Base-by-base conservation (phyloP, 495 filamentous ascomycete genomes). In the Trichocladium antarcticum region DNA sequence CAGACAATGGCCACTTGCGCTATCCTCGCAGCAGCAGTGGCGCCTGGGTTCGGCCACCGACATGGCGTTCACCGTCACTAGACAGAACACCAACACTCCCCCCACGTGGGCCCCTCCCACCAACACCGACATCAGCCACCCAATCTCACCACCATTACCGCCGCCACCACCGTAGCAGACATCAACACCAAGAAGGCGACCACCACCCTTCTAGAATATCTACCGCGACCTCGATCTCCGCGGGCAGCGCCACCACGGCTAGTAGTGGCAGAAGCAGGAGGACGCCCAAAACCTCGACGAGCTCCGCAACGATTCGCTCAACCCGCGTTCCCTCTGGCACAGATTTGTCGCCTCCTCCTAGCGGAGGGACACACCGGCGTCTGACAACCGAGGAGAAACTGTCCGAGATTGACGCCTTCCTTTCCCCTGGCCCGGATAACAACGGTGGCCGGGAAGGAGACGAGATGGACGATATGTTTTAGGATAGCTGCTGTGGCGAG, bases 361-460 rank as follows among this genome's bases (percentile, higher is more conserved):
- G 19, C 2, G 24, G 1, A 24, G 14, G 11, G 8, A 16, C 12
- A 10, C 29, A 17, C 10, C 38, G 47, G 24, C 16, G 49, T 16
- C 20, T 51, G 36, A 51, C 49, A 16, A 31, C 49, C 8, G 49
- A 44, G 42, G 49, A 51, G 42, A 51, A 51, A 41, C 35, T 51
- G 3, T 32, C 14, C 2, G 49, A 51, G 42, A 51, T 51, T 15
- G 49, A 51, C 29, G 42, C 35, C 6, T 51, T 51, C 22, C 16
- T 51, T 32, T 41, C n/a, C n/a, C n/a, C 37, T 32, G 31, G 11
- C 31, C 12, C 8, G 24, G 8, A 27, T 8, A 27, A 27, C 24
- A 3, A 27, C 24, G 24, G 24, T 27, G 3, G 24, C 8, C 4
- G 34, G 5, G 4, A 36, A 36, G 3, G 34, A 36, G 34, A 10